Evolutionary conservation across 2,329 filamentous ascomycete genomes (phyloP), one percentile per base, ranked within the genome.

Genomic region (Pestalotiopsis sp.): DNA sequence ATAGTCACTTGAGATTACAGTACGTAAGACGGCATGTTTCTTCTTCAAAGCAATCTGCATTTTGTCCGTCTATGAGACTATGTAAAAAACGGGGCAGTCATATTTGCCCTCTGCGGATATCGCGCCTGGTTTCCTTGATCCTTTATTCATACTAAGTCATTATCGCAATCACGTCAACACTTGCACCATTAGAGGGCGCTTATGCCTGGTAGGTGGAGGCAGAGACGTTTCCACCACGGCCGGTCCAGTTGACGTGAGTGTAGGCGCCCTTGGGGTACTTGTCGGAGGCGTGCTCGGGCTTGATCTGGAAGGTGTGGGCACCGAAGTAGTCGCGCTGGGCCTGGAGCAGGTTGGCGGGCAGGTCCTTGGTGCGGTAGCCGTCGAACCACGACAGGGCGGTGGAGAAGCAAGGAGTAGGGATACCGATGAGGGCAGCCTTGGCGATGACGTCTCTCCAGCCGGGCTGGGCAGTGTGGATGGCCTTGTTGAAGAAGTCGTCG

Each of bases 271-370:
- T 90, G 74, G 91, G 92, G 87, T 97, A 97, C 85, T 94, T 94
- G 69, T 86, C 90, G 82, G 78, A 92, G 76, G 92, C 92, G 74
- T 76, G 79, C 85, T 95, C 92, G 70, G 93, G 92, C 91, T 96
- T 95, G 85, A 96, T 89, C 77, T 86, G 86, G 91, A 96, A 96
- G 75, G 93, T 96, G 88, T 96, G 93, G 73, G 93, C 93, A 82
- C 96, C 96, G 81, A 99, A 99, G 93, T 98, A 99, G 84, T 99
- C 96, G 87, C 96, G 93, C 90, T 99, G 96, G 69, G 95, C 96
- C 88, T 99, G 96, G 79, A 99, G 91, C 73, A 99, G 88, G 90
- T 98, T 99, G 88, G 96, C 96, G 70, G 96, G 96, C 76, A 99
- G 91, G 82, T 98, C 91, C 89, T 95, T 94, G 82, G 95, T 95